These are phyloP conservation scores for Pulveroboletus sp. DNA, from an alignment of 768 basidiomycete genomes.

Conservation along the genomic window DNA sequence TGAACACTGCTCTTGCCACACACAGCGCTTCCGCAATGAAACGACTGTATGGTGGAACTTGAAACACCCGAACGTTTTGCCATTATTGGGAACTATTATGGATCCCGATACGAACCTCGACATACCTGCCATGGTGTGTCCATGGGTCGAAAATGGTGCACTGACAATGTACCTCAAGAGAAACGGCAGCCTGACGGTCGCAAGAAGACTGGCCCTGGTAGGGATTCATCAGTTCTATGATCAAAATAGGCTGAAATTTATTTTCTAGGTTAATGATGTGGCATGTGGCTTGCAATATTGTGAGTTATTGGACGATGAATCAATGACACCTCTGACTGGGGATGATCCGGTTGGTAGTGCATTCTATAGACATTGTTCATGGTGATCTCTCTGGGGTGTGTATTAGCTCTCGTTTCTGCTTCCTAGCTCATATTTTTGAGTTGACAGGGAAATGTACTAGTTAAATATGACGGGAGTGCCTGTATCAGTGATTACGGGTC, in stretches of 20 bases:
- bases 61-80: neutral
- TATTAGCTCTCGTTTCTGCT: neutral
- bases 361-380: neutral
- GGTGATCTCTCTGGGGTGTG: neutral
- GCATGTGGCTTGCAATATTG: neutral
- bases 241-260: neutral
- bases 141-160: neutral
- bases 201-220: neutral
- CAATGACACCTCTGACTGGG: neutral
- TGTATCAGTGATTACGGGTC: neutral
- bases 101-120: neutral
- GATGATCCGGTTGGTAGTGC: neutral
- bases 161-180: neutral
- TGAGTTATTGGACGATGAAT: neutral
- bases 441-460: neutral
- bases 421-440: neutral
- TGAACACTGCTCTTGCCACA: neutral
- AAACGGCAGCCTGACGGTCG: neutral
- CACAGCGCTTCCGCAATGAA: neutral
- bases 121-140: conserved; percentile 2
- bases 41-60: neutral
- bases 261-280: neutral
- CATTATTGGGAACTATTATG: neutral
- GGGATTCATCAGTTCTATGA: neutral
- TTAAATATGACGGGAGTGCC: neutral